phyloP scores from a whole-genome alignment of 2,329 filamentous ascomycete genomes.

The Colletotrichum lupini region DNA sequence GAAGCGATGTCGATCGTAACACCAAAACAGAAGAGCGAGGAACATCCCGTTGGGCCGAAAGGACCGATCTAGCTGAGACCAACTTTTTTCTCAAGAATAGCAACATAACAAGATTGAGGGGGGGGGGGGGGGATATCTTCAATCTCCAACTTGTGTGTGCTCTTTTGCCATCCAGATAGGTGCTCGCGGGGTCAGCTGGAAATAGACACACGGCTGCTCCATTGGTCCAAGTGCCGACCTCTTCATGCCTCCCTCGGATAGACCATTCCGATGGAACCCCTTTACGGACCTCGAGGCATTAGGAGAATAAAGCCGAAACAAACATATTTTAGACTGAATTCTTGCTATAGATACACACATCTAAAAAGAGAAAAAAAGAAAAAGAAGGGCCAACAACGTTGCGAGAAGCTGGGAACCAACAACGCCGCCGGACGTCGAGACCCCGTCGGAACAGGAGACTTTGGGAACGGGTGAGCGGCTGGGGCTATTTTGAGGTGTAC shows the following conservation, averaged over 20 bases:
- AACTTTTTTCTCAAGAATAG: not conserved
- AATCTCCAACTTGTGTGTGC: not conserved
- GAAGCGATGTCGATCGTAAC: not conserved
- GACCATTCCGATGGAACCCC: not conserved
- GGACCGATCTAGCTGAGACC: not conserved
- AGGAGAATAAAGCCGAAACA: not conserved
- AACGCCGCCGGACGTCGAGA: not conserved
- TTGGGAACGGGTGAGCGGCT: not conserved
- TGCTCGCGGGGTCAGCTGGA: too few relatives aligned
- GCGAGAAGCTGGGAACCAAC: not conserved
- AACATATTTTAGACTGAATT: not conserved
- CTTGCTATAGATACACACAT: not conserved
- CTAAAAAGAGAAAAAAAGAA: not conserved
- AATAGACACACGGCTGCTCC: not conserved
- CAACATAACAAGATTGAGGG: too few relatives aligned
- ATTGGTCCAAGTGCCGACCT: not conserved
- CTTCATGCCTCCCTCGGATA: not conserved
- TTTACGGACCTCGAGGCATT: not conserved
- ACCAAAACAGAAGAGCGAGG: not conserved
- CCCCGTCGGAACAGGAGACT: not conserved
- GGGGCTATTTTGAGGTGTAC: constrained; percentile 5
- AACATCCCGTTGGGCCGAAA: not conserved
- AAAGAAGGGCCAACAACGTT: too few relatives aligned
- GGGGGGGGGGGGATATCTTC: too few relatives aligned
- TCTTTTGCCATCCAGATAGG: too few relatives aligned